phyloP scores from a whole-genome alignment of 1,284 basidiomycete species.

The Microbotryomycetes sp. region DNA sequence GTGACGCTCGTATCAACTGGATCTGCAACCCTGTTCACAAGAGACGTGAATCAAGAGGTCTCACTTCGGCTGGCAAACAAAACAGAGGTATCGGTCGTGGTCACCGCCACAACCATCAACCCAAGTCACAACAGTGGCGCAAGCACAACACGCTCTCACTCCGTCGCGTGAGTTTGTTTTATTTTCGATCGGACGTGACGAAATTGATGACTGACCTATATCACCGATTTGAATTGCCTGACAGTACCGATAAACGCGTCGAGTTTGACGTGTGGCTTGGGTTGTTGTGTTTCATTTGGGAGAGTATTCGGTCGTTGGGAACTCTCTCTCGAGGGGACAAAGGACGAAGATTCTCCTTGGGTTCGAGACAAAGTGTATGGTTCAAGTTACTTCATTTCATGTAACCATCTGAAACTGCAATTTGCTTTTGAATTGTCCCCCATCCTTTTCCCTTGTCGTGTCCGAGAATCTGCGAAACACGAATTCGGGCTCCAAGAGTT shows the following conservation, averaged over 20 bases:
- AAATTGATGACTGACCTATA: background rate
- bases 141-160: constrained; percentile 73
- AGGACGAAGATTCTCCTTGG: too few species aligned
- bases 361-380: too few species aligned
- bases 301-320: too few species aligned
- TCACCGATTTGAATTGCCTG: background rate
- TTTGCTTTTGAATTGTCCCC: too few species aligned
- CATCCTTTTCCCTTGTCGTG: too few species aligned
- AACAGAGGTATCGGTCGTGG: constrained; percentile 95
- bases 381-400: too few species aligned
- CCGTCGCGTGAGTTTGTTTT: constrained; percentile 5
- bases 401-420: too few species aligned
- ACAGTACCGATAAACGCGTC: background rate
- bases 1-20: constrained; percentile 98
- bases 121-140: constrained; percentile 87
- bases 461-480: too few species aligned
- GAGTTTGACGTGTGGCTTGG: too few species aligned
- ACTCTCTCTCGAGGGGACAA: too few species aligned
- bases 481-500: too few species aligned
- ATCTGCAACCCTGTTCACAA: constrained; percentile 98
- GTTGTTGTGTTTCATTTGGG: too few species aligned
- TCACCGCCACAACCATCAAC: constrained; percentile 87
- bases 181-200: background rate
- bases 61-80: constrained; percentile 92
- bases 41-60: constrained; percentile 93